Percentiles rank a stretch among this genome's conserved stretches.
Evolutionary conservation across 176 grass and related monocot genomes (phyloP).

Genomic region (Otatea glauca): DNA sequence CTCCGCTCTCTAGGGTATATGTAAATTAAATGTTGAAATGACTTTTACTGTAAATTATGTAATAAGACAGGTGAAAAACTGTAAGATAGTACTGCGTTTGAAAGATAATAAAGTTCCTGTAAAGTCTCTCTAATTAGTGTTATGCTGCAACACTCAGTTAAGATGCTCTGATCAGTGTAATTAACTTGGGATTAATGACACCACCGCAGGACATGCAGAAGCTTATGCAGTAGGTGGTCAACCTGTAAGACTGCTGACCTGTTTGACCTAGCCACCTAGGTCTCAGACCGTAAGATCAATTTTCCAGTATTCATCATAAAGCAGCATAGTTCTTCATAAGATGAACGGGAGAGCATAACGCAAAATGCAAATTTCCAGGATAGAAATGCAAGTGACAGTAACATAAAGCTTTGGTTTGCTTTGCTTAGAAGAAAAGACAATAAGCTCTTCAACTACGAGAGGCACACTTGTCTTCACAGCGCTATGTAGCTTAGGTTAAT

Average conservation of each 20-base stretch:
- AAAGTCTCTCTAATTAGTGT: no score
- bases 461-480: neutral
- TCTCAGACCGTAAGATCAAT: neutral
- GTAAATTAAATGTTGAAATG: no score
- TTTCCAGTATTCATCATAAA: neutral
- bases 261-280: neutral
- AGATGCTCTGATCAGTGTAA: no score
- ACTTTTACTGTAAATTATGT: no score
- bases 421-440: constrained; percentile 38
- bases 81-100: no score
- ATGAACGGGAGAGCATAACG: neutral
- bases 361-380: neutral
- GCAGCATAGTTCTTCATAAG: constrained; percentile 22
- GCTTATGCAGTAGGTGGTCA: neutral
- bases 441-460: constrained; percentile 31
- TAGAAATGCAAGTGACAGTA: constrained; percentile 19
- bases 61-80: no score
- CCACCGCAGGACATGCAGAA: no score
- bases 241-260: neutral
- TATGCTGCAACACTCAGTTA: no score
- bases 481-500: constrained; percentile 43
- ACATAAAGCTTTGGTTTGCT: constrained; percentile 42
- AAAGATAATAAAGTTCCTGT: no score
- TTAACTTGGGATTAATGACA: no score
- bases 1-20: no score